These are phyloP conservation scores for Myriosclerotinia curreyana DNA, from an alignment of 2,329 filamentous ascomycete species.

Conservation along the genomic window DNA sequence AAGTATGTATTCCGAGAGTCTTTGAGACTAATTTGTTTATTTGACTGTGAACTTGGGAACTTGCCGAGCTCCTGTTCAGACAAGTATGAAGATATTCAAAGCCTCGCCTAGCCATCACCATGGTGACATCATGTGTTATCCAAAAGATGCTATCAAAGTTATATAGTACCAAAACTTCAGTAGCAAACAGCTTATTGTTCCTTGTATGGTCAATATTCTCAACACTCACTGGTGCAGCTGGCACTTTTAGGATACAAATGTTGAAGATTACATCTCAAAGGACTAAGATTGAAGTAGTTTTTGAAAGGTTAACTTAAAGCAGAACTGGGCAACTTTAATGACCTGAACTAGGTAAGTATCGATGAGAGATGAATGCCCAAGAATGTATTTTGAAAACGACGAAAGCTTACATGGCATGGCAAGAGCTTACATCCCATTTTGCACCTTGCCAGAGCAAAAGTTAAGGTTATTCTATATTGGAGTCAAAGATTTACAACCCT, in stretches of 20 bases:
- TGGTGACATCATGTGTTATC: not conserved
- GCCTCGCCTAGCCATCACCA: not conserved
- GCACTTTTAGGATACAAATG: not conserved
- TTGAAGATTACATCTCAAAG: too few relatives aligned
- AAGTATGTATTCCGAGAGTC: not conserved
- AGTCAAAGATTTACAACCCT: not conserved
- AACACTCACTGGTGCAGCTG: not conserved
- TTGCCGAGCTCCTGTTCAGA: constrained; percentile 10
- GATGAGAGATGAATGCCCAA: too few relatives aligned
- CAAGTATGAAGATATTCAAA: not conserved
- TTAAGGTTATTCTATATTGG: not conserved
- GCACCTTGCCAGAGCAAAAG: not conserved
- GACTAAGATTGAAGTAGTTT: too few relatives aligned
- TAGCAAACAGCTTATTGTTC: not conserved
- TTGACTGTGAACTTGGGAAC: not conserved
- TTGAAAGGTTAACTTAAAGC: not conserved
- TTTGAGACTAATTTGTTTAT: not conserved
- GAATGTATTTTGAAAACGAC: not conserved
- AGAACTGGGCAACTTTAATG: not conserved
- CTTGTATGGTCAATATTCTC: not conserved
- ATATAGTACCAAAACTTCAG: not conserved
- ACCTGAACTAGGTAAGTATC: not conserved
- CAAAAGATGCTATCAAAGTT: not conserved
- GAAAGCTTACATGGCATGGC: too few relatives aligned
- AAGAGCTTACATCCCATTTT: not conserved